Evolutionary conservation across 2,329 filamentous ascomycete genomes (phyloP).

Genomic region (Xylaria sp.): DNA sequence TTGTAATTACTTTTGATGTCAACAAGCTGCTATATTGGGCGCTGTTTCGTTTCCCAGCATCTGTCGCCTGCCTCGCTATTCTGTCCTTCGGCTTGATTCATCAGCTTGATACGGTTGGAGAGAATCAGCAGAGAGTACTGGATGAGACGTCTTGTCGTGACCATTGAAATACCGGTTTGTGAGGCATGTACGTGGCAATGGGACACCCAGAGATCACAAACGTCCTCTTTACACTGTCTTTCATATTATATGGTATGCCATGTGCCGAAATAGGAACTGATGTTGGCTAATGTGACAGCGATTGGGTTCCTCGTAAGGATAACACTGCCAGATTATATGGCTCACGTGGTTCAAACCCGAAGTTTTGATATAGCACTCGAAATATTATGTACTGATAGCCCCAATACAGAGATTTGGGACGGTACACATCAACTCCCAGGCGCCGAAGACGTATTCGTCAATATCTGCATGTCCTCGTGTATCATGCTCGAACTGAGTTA

Average conservation of each 20-base stretch:
- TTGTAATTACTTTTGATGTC: conserved; percentile 57
- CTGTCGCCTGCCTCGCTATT: conserved; percentile 66
- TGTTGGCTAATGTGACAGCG: conserved; percentile 57
- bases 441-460: conserved; percentile 66
- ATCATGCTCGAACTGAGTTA: neutral
- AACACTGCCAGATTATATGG: conserved; percentile 48
- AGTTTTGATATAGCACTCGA: conserved; percentile 54
- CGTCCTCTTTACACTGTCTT: conserved; percentile 67
- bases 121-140: conserved; percentile 57
- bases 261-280: neutral
- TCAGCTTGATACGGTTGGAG: conserved; percentile 60
- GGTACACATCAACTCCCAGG: conserved; percentile 54
- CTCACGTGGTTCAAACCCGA: conserved; percentile 57
- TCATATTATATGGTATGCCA: conserved; percentile 64
- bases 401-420: conserved; percentile 63
- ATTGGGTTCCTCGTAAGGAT: conserved; percentile 27
- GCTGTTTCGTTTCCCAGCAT: conserved; percentile 67
- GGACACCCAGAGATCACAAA: neutral
- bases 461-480: conserved; percentile 46
- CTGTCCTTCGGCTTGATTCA: conserved; percentile 64
- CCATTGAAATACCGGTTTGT: conserved; percentile 65
- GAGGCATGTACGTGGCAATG: conserved; percentile 17
- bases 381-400: conserved; percentile 62
- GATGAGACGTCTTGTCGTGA: conserved; percentile 58
- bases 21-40: conserved; percentile 57